These are phyloP conservation scores for Ogataea ramenticola DNA, from an alignment of 805 yeast genomes.

Conservation along the genomic window DNA sequence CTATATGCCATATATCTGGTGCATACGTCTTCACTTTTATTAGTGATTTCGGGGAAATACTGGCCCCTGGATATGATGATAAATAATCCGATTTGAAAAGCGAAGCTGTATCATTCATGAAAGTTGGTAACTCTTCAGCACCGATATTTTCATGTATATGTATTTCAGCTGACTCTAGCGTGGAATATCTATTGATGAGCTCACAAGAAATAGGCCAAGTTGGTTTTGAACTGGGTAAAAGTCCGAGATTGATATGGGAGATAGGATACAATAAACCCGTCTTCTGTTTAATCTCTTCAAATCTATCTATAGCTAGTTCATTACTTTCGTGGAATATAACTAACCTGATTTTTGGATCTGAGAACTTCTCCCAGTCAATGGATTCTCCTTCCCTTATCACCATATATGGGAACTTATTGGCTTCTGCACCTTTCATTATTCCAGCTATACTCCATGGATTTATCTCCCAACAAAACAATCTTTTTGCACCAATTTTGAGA, in stretches of 20 bases:
- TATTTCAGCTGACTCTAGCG: slow-evolving; percentile 12
- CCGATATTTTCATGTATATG: slow-evolving; percentile 79
- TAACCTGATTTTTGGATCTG: slow-evolving; percentile 22
- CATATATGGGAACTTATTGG: slow-evolving; percentile 34
- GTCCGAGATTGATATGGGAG: slow-evolving; percentile 67
- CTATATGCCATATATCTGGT: slow-evolving; percentile 76
- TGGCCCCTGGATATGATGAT: background rate
- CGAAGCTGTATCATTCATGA: slow-evolving; percentile 16
- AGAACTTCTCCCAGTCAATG: slow-evolving; percentile 13
- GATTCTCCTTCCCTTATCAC: slow-evolving; percentile 23
- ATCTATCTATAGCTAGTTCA: slow-evolving; percentile 37
- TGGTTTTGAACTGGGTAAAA: slow-evolving; percentile 62
- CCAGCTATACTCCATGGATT: slow-evolving; percentile 84
- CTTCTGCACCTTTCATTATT: slow-evolving; percentile 43
- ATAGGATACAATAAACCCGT: slow-evolving; percentile 18
- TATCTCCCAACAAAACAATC: slow-evolving; percentile 70
- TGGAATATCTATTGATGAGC: slow-evolving; percentile 10
- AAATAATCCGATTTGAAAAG: slow-evolving; percentile 37
- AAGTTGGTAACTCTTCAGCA: slow-evolving; percentile 29
- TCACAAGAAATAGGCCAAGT: slow-evolving; percentile 48
- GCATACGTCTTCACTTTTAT: slow-evolving; percentile 80
- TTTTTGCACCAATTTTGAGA: slow-evolving; percentile 42
- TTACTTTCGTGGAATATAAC: slow-evolving; percentile 63
- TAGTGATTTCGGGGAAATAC: slow-evolving; percentile 28
- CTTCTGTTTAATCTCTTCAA: slow-evolving; percentile 15